Evolutionary conservation across 805 yeast species (phyloP).

Genomic region (Lipomyces spencermartinsiae): DNA sequence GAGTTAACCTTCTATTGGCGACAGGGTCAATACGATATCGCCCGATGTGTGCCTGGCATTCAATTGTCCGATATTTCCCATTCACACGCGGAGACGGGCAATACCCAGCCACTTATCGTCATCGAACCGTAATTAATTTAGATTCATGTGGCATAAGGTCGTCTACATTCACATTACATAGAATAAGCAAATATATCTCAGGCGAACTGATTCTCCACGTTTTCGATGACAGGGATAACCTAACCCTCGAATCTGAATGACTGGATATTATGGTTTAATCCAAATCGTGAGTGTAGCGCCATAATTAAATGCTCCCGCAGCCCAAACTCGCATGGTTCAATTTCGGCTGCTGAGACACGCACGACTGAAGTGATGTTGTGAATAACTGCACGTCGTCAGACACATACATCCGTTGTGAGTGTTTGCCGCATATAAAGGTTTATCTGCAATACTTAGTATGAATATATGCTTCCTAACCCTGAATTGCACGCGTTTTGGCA

Average conservation of each 20-base stretch:
- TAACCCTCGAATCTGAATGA: neutral
- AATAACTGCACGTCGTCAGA: neutral
- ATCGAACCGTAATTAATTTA: too few relatives aligned
- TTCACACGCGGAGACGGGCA: too few relatives aligned
- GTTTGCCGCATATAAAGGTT: neutral
- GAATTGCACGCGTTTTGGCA: neutral
- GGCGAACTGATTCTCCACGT: neutral
- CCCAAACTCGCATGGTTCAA: neutral
- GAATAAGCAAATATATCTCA: neutral
- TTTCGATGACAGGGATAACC: neutral
- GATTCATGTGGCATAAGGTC: too few relatives aligned
- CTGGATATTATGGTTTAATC: neutral
- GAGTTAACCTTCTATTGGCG: neutral
- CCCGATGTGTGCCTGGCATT: too few relatives aligned
- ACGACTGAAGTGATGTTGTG: constrained; percentile 1
- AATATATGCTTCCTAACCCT: neutral
- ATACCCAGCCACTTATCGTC: too few relatives aligned
- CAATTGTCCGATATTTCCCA: too few relatives aligned
- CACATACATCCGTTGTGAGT: neutral
- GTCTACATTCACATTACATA: neutral
- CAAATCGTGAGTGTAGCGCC: neutral
- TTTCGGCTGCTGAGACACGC: neutral
- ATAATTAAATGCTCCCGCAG: neutral
- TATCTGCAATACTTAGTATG: neutral
- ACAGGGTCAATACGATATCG: too few relatives aligned